Base-by-base conservation (phyloP, 371 early-diverging fungal genomes). In the Amoeboaphelidium protococcarum region DNA sequence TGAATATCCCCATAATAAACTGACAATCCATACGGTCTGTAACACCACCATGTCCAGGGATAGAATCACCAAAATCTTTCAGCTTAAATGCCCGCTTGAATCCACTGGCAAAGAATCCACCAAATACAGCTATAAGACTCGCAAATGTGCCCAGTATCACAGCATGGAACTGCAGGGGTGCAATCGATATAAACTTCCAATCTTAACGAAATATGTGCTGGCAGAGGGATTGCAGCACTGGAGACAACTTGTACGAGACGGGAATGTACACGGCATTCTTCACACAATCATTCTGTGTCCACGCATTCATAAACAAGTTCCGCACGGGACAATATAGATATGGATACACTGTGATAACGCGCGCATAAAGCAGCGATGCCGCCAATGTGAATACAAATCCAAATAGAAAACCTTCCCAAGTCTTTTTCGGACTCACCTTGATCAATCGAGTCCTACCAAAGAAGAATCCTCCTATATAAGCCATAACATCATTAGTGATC, bases 381-480 rank as follows among this genome's bases (percentile, higher is more conserved):
- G 82, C 52, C 45, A 82, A 54, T 0, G 98, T 97, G 51, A 72
- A 70, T 31, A 96, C 49, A 50, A 83, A 76, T 21, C 79, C 99
- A 45, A 97, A 97, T 26, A 95, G 67, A 55, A 95, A 96, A 3
- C 99, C 99, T 62, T 99, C 99, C 60, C 88, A 82, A n/a, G 99
- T 99, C 71, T 99, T 99, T 59, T 99, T 99, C 19, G 99, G 99
- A 52, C 82, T 80, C 6, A 99, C 65, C 55, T 74, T 71, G 52
- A 89, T 94, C 27, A 99, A 66, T 2, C 80, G 91, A n/a, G 87
- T 91, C 42, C 74, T 68, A 2, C 99, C 99, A 54, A 78, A 72
- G 57, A 85, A 81, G 63, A 85, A 84, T 4, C 95, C 99, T 60
- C 80, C 80, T 40, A 94, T 64, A 60, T 99, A 99, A 12, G 99